Percentiles rank a stretch among this genome's conserved stretches.
Conservation (phyloP, 2,329 filamentous ascomycete species). For the Capronia coronata region DNA sequence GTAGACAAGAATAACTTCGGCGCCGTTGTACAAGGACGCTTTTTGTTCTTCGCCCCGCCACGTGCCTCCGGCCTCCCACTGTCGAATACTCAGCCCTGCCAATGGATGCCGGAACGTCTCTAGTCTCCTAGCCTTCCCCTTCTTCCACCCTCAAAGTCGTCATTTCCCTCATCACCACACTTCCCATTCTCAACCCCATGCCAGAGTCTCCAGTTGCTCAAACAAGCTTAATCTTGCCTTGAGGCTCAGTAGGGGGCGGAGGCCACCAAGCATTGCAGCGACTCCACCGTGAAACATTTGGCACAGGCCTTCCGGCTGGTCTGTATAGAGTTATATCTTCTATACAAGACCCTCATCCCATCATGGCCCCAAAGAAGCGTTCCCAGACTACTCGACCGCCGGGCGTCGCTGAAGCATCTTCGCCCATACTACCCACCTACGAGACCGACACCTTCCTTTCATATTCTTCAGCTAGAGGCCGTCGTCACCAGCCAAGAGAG, state of each 20-base stretch:
- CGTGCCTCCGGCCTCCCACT: constrained; percentile 18
- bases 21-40: constrained; percentile 11
- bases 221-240: constrained; percentile 28
- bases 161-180: constrained; percentile 26
- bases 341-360: constrained; percentile 24
- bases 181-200: constrained; percentile 24
- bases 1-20: constrained; percentile 22
- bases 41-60: constrained; percentile 18
- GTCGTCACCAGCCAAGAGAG: constrained; percentile 17
- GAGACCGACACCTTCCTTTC: constrained; percentile 17
- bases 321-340: constrained; percentile 26
- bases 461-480: constrained; percentile 13
- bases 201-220: constrained; percentile 23
- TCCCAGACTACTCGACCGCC: constrained; percentile 23
- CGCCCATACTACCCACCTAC: constrained; percentile 11
- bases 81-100: constrained; percentile 22
- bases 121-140: constrained; percentile 21
- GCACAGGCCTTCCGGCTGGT: constrained; percentile 22
- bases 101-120: constrained; percentile 17
- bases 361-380: constrained; percentile 28
- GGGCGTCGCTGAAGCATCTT: constrained; percentile 14
- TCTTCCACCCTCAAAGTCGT: constrained; percentile 26
- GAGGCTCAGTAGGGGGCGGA: constrained; percentile 30
- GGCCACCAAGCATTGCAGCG: constrained; percentile 26
- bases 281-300: constrained; percentile 27